These are phyloP conservation scores for Lasiodiplodia sp. DNA, from an alignment of 2,329 filamentous ascomycete species.

Conservation along the genomic window DNA sequence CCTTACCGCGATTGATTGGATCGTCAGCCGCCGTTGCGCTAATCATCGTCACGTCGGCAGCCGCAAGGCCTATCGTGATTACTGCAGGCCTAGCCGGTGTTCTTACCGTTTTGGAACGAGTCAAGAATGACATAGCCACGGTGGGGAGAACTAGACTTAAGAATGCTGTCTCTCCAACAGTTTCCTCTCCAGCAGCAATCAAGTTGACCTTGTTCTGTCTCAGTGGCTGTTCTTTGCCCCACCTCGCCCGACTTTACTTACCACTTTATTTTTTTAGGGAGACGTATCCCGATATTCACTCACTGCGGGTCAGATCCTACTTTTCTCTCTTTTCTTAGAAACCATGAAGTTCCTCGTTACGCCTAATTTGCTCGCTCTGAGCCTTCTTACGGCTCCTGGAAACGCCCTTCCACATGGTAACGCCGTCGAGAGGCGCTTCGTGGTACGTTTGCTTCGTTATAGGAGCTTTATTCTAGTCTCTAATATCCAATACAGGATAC, in stretches of 20 bases:
- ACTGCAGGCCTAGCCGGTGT: neutral
- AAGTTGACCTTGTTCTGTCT: slow-evolving; percentile 28
- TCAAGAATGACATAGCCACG: slow-evolving; percentile 4
- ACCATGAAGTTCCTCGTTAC: slow-evolving; percentile 15
- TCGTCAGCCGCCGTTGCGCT: neutral
- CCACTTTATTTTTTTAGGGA: slow-evolving; percentile 11
- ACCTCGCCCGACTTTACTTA: slow-evolving; percentile 4
- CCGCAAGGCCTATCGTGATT: slow-evolving; percentile 15
- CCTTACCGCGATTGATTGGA: slow-evolving; percentile 3
- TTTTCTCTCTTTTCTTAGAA: neutral
- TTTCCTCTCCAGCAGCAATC: slow-evolving; percentile 14
- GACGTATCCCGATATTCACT: slow-evolving; percentile 5
- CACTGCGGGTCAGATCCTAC: slow-evolving; percentile 22
- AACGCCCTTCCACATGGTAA: slow-evolving; percentile 18
- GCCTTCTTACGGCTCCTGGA: slow-evolving; percentile 4
- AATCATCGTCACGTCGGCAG: slow-evolving; percentile 1
- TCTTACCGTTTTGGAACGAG: slow-evolving; percentile 7
- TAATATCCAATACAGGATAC: neutral
- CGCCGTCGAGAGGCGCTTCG: slow-evolving; percentile 12
- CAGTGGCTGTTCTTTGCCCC: slow-evolving; percentile 15
- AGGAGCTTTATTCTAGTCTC: neutral
- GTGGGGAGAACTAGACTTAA: neutral
- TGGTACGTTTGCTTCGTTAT: neutral
- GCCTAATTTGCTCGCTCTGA: slow-evolving; percentile 12
- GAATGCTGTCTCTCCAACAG: slow-evolving; percentile 5